A percentile compares a stretch with the other conserved stretches of the same genome.
Conservation (phyloP, 225 moss, liverwort and hornwort genomes). For the Polytrichum commune region DNA sequence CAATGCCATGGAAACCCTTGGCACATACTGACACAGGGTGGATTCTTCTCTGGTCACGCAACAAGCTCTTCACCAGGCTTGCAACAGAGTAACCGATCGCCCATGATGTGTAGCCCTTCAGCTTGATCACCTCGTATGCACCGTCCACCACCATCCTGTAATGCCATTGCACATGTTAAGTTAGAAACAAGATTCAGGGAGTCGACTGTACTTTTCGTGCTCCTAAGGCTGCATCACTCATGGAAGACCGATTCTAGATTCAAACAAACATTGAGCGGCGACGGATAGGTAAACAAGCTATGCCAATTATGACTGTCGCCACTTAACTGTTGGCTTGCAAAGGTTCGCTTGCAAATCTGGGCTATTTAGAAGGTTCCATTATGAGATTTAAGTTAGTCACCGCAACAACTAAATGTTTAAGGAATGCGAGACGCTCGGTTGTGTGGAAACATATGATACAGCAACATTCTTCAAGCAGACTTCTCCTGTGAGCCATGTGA, state of each 20-base stretch:
- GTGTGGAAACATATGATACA: too few relatives aligned
- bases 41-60: slow-evolving; percentile 74
- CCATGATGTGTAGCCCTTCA: slow-evolving; percentile 96
- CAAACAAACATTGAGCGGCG: neutral
- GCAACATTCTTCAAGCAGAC: too few relatives aligned
- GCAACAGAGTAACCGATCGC: slow-evolving; percentile 93
- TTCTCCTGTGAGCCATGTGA: too few relatives aligned
- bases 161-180: neutral
- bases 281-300: neutral
- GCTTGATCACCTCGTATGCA: slow-evolving; percentile 81
- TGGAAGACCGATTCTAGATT: neutral
- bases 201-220: neutral
- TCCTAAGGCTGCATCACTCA: neutral
- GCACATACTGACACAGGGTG: slow-evolving; percentile 88
- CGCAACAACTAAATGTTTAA: too few relatives aligned
- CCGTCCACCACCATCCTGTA: slow-evolving; percentile 67
- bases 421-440: too few relatives aligned
- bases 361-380: too few relatives aligned
- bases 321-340: neutral
- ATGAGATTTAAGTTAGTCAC: too few relatives aligned
- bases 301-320: neutral
- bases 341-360: neutral
- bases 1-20: slow-evolving; percentile 81
- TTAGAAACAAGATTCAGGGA: neutral
- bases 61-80: slow-evolving; percentile 67